Evolutionary conservation across 2,329 filamentous ascomycete genomes (phyloP).

Genomic region (Sporothrix variecibatus): DNA sequence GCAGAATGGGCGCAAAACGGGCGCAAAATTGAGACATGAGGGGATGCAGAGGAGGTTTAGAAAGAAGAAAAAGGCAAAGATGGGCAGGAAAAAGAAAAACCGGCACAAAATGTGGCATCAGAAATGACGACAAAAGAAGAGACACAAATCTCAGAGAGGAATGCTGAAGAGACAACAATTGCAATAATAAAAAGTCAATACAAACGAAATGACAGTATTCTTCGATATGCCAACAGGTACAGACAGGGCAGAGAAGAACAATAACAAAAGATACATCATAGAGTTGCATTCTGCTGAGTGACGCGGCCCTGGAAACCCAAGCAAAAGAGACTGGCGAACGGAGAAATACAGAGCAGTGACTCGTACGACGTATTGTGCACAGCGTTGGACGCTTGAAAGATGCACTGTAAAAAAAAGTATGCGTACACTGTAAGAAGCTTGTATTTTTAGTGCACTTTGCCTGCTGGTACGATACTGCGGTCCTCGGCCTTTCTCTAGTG

Average conservation of each 20-base stretch:
- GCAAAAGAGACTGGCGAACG: not conserved
- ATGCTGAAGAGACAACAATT: constrained; percentile 9
- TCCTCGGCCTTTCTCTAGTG: not conserved
- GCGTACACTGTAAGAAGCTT: not conserved
- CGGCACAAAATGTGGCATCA: no score
- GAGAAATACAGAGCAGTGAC: not conserved
- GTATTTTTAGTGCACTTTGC: not conserved
- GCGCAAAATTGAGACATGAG: not conserved
- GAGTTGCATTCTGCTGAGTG: not conserved
- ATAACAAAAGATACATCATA: no score
- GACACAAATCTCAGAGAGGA: not conserved
- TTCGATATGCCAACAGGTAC: not conserved
- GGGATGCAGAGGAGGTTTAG: not conserved
- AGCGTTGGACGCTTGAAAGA: not conserved
- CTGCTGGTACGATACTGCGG: not conserved
- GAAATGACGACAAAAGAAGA: not conserved
- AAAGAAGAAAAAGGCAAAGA: not conserved
- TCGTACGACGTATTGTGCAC: not conserved
- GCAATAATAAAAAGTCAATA: not conserved
- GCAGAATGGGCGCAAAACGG: not conserved
- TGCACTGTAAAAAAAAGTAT: no score
- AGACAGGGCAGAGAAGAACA: not conserved
- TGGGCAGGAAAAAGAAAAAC: not conserved
- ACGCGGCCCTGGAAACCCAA: not conserved
- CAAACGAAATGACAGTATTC: not conserved